phyloP scores from a whole-genome alignment of 2,329 filamentous ascomycete species.

The Fusarium sp. region DNA sequence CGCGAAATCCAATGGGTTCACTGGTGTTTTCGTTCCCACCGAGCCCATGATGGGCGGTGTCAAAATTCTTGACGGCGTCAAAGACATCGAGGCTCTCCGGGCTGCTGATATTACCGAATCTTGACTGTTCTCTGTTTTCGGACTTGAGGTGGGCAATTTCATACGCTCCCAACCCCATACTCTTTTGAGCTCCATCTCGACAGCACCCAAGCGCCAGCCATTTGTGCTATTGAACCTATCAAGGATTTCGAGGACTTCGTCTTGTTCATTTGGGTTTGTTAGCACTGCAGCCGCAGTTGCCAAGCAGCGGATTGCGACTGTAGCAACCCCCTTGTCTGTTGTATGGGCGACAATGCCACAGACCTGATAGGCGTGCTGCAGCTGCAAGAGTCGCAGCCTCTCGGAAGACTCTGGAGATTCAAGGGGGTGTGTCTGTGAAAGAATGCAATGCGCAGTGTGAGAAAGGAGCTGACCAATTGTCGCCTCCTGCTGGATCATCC shows the following conservation, averaged over 20 bases:
- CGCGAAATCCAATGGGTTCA: slow-evolving; percentile 79
- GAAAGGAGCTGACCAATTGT: slow-evolving; percentile 89
- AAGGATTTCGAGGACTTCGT: slow-evolving; percentile 83
- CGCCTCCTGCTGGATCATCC: slow-evolving; percentile 85
- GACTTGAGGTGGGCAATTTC: slow-evolving; percentile 19
- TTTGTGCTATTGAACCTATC: slow-evolving; percentile 80
- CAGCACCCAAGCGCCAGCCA: slow-evolving; percentile 80
- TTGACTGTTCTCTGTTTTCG: slow-evolving; percentile 22
- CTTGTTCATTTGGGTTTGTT: slow-evolving; percentile 76
- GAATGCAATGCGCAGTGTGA: slow-evolving; percentile 84
- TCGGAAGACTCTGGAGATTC: slow-evolving; percentile 68
- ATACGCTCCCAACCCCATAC: slow-evolving; percentile 77
- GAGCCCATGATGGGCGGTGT: slow-evolving; percentile 46
- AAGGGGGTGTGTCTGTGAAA: slow-evolving; percentile 83
- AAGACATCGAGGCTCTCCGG: slow-evolving; percentile 21
- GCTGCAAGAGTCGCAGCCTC: slow-evolving; percentile 77
- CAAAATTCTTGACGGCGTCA: slow-evolving; percentile 31
- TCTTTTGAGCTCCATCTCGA: slow-evolving; percentile 79
- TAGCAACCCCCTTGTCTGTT: slow-evolving; percentile 82
- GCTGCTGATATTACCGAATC: slow-evolving; percentile 4
- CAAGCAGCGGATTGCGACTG: slow-evolving; percentile 82
- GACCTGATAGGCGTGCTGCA: slow-evolving; percentile 83
- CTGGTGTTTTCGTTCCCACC: slow-evolving; percentile 54
- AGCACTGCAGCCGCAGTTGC: slow-evolving; percentile 82
- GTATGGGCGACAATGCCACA: slow-evolving; percentile 91